These are phyloP conservation scores for Onygena corvina DNA, from an alignment of 2,329 filamentous ascomycete genomes.

Conservation along the genomic window DNA sequence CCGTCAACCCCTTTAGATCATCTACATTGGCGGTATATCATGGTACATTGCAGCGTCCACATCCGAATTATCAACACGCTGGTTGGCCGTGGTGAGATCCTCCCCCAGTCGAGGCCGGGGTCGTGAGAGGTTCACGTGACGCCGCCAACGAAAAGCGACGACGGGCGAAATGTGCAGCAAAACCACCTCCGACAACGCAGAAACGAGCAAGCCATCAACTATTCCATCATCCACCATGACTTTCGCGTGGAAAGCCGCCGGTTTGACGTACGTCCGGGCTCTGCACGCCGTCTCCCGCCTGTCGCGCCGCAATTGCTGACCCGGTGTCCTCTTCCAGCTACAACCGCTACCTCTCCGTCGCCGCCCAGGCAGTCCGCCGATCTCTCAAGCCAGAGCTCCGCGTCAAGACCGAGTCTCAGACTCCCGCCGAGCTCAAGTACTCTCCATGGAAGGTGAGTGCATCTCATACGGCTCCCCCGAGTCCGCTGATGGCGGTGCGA, in stretches of 20 bases:
- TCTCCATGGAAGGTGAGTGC: conserved; percentile 86
- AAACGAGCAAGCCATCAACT: not conserved
- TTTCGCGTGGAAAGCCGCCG: conserved; percentile 96
- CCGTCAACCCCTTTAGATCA: no score
- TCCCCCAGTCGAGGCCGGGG: no score
- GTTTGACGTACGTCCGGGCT: conserved; percentile 64
- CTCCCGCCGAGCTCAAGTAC: conserved; percentile 78
- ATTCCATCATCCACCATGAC: conserved; percentile 48
- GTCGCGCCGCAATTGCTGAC: conserved; percentile 10
- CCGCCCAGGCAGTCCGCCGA: conserved; percentile 85
- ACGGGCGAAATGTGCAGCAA: not conserved
- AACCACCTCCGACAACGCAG: conserved; percentile 2
- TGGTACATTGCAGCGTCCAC: no score
- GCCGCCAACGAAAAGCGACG: not conserved
- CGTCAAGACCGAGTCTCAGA: conserved; percentile 74
- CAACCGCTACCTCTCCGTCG: conserved; percentile 98
- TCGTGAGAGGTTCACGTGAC: not conserved
- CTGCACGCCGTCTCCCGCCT: conserved; percentile 20
- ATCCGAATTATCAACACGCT: no score
- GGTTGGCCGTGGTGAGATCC: no score
- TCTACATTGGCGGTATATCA: no score
- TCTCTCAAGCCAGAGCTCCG: conserved; percentile 94
- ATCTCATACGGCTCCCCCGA: not conserved
- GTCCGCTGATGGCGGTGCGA: conserved; percentile 10
- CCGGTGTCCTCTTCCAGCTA: conserved; percentile 53